Percentiles rank a stretch among this genome's conserved stretches.
These are phyloP conservation scores for Amanita pallidorosea DNA, from an alignment of 768 basidiomycete species.

Conservation along the genomic window DNA sequence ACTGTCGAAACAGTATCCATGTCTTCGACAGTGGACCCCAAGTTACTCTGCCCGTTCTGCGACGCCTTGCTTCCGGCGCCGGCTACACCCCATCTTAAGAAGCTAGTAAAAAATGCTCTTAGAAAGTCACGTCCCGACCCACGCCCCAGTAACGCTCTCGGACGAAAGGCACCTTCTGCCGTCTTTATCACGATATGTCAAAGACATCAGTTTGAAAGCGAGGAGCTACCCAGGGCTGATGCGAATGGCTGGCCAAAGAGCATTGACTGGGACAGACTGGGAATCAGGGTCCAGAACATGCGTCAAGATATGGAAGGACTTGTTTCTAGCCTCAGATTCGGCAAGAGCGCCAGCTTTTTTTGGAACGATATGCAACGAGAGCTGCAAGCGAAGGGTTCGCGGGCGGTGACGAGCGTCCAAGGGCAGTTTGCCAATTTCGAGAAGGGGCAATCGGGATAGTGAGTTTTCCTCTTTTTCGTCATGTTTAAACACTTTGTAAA, in stretches of 20 bases:
- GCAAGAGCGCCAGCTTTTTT: slow-evolving; percentile 32
- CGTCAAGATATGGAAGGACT: slow-evolving; percentile 34
- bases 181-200: slow-evolving; percentile 63
- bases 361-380: slow-evolving; percentile 60
- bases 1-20: slow-evolving; percentile 32
- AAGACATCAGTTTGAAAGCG: slow-evolving; percentile 67
- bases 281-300: slow-evolving; percentile 43
- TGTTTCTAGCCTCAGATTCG: slow-evolving; percentile 25
- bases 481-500: not conserved
- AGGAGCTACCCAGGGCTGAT: slow-evolving; percentile 63
- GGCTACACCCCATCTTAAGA: slow-evolving; percentile 48
- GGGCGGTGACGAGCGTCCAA: slow-evolving; percentile 53
- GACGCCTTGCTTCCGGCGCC: slow-evolving; percentile 55
- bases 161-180: slow-evolving; percentile 43
- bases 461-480: slow-evolving; percentile 18
- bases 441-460: slow-evolving; percentile 87
- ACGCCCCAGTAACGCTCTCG: slow-evolving; percentile 59
- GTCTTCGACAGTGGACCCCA: slow-evolving; percentile 45
- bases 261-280: slow-evolving; percentile 54
- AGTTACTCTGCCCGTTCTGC: slow-evolving; percentile 71
- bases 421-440: slow-evolving; percentile 76
- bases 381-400: slow-evolving; percentile 53
- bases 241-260: slow-evolving; percentile 65
- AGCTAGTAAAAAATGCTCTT: slow-evolving; percentile 39
- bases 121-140: slow-evolving; percentile 49